phyloP scores from a whole-genome alignment of 306 rosid genomes.

The Mimosa pudica region DNA sequence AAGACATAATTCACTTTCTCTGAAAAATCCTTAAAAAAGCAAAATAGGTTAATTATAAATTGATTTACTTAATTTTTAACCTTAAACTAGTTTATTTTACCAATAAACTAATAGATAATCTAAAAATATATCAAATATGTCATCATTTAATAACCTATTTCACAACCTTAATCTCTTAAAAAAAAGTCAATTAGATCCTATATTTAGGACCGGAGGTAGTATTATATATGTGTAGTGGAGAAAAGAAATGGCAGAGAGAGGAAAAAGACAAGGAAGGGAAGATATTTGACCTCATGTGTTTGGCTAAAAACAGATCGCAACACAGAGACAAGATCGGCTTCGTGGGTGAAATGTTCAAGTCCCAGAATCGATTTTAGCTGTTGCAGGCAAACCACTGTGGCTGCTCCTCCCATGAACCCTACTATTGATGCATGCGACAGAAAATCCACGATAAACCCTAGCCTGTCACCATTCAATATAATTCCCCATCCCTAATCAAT shows the following conservation, averaged over 20 bases:
- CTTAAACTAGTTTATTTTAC: no score
- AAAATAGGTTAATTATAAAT: no score
- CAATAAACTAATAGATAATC: no score
- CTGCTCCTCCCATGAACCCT: conserved; percentile 99
- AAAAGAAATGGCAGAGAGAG: background rate
- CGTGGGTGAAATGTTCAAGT: conserved; percentile 71
- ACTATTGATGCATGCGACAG: conserved; percentile 91
- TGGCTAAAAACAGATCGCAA: conserved; percentile 80
- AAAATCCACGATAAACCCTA: conserved; percentile 94
- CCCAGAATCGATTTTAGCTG: conserved; percentile 85
- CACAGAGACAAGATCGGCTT: conserved; percentile 76
- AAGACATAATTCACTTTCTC: no score
- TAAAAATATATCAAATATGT: no score
- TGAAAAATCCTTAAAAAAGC: no score
- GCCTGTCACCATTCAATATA: conserved; percentile 45
- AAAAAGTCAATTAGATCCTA: no score
- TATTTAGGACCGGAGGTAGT: no score
- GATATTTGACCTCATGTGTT: conserved; percentile 52
- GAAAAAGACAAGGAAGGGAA: background rate
- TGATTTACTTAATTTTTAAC: no score
- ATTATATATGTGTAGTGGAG: background rate
- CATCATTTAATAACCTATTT: no score
- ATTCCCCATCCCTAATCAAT: background rate
- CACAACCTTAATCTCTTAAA: no score
- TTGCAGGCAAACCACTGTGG: conserved; percentile 86